Conservation (phyloP, 2,329 filamentous ascomycete species). For the Fusarium ambrosium region DNA sequence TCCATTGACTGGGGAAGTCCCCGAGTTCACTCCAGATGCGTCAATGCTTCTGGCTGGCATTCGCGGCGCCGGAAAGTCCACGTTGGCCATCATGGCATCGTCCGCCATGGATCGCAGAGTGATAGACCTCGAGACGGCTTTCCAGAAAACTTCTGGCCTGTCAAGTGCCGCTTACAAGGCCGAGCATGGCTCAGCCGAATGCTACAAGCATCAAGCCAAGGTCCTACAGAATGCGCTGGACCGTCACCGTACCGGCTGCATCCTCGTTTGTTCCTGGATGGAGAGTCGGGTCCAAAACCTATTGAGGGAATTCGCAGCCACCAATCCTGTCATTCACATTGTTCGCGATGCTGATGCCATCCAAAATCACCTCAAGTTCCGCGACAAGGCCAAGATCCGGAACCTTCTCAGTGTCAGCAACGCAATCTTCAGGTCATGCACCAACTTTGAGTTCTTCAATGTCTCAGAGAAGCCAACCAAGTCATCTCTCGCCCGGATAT, state of each 20-base stretch:
- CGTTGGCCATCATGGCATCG: slow-evolving; percentile 80
- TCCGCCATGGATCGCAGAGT: slow-evolving; percentile 77
- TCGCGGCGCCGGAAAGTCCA: slow-evolving; percentile 81
- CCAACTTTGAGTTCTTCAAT: slow-evolving; percentile 84
- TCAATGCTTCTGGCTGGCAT: slow-evolving; percentile 82
- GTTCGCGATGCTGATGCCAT: slow-evolving; percentile 75
- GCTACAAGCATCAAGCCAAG: slow-evolving; percentile 73
- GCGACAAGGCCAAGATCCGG: slow-evolving; percentile 67
- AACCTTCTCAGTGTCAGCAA: slow-evolving; percentile 70
- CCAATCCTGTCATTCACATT: slow-evolving; percentile 79
- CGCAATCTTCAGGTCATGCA: slow-evolving; percentile 73
- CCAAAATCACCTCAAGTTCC: slow-evolving; percentile 71
- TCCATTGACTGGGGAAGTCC: slow-evolving; percentile 47
- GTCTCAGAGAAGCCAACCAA: slow-evolving; percentile 68
- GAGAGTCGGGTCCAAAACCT: slow-evolving; percentile 72
- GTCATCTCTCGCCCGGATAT: slow-evolving; percentile 28
- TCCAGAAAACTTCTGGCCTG: slow-evolving; percentile 73
- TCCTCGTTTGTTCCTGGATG: slow-evolving; percentile 81
- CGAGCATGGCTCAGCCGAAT: slow-evolving; percentile 70
- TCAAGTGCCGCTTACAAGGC: slow-evolving; percentile 75
- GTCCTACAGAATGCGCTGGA: slow-evolving; percentile 72
- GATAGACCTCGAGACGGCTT: slow-evolving; percentile 77
- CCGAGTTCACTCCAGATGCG: slow-evolving; percentile 69
- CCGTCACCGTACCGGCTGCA: slow-evolving; percentile 70
- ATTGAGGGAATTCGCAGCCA: slow-evolving; percentile 72